Evolutionary conservation across 257 asterid species (phyloP), one percentile per base, ranked within the genome.

Genomic region (Fraxinus excelsior): DNA sequence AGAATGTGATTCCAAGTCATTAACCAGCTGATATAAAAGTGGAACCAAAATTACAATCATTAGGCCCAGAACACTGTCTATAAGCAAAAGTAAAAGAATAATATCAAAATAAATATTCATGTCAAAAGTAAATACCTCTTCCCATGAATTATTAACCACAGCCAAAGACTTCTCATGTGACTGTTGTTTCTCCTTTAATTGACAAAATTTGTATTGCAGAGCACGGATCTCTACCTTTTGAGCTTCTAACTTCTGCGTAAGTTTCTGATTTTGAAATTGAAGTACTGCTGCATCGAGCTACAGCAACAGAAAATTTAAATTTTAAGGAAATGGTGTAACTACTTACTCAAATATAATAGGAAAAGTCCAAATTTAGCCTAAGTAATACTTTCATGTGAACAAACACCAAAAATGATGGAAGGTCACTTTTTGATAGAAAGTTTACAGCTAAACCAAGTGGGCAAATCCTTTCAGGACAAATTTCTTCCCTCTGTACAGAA

Each of bases 261-360:
- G 97, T 80, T 96, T 93, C 83, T 93, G 94, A 86, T 96, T 96
- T 87, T 96, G 99, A 84, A 91, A 94, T 79, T 86, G 93, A 79
- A 96, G 97, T 51, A 96, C 98, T 9, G 87, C 91, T 2, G 94
- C 91, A 75, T 96, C 97, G 29, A 96, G 95, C 99, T 96, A 86
- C 74, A 79, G n/a, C 28, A 80, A 69, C 49, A 37, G 69, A 76
- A 80, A 76, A 11, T 26, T 72, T 60, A 31, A 34, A 73, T 12
- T 18, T 37, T 71, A 75, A 84, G 78, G 25, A 56, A 72, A 28
- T 70, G 29, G 62, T 14, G 56, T n/a, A 32, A 12, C 32, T 65
- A 84, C 80, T 29, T 44, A 28, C 73, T 42, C 8, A 13, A 58
- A 40, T 64, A 62, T 77, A 75, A 73, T 74, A 44, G 31, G 71